phyloP scores from a whole-genome alignment of 495 filamentous ascomycete genomes.

The Entonaema liquescens region DNA sequence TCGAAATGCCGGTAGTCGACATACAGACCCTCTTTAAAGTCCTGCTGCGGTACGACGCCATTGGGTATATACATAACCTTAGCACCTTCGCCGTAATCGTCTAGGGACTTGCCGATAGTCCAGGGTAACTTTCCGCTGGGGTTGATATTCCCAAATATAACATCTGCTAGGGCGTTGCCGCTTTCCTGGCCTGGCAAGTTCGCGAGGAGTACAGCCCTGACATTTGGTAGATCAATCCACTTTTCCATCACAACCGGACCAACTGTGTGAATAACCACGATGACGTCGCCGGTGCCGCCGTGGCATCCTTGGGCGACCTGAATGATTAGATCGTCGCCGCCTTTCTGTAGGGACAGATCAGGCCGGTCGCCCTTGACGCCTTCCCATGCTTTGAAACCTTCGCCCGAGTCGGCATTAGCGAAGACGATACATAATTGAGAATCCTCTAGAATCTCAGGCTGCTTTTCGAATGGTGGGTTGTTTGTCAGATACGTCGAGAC shows the following conservation, averaged over 20 bases:
- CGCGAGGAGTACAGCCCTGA: constrained; percentile 85
- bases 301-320: constrained; percentile 77
- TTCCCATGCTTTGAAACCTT: constrained; percentile 69
- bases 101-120: constrained; percentile 81
- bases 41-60: constrained; percentile 79
- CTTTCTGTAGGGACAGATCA: constrained; percentile 79
- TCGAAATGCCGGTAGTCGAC: constrained; percentile 95
- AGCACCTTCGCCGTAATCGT: constrained; percentile 83
- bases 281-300: constrained; percentile 68
- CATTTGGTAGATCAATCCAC: constrained; percentile 80
- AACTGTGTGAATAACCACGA: constrained; percentile 91
- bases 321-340: constrained; percentile 75
- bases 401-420: constrained; percentile 68
- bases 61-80: constrained; percentile 80
- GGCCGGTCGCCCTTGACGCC: constrained; percentile 83
- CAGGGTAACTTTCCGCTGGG: constrained; percentile 90
- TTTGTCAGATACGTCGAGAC: not conserved
- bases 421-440: constrained; percentile 77
- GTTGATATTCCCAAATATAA: constrained; percentile 85
- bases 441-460: constrained; percentile 51
- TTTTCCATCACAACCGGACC: constrained; percentile 85
- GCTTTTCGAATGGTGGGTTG: constrained; percentile 17
- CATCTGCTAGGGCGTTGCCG: constrained; percentile 82
- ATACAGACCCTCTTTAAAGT: constrained; percentile 83
- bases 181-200: constrained; percentile 92